Conservation (phyloP, 2,329 filamentous ascomycete genomes). For the Diaporthe australafricana region DNA sequence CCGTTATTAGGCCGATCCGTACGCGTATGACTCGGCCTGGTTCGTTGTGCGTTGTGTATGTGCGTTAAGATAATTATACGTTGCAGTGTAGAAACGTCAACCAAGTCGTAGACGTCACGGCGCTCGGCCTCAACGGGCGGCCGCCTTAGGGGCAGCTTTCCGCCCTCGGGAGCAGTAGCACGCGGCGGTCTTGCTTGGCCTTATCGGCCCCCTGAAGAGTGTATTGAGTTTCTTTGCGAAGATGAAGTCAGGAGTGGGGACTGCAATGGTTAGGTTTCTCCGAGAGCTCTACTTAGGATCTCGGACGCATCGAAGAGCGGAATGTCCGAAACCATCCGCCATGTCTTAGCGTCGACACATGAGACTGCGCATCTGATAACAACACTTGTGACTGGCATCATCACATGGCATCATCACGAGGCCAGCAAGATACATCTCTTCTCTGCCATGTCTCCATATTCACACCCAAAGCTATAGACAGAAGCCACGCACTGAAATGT, state of each 20-base stretch:
- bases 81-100: too few species aligned
- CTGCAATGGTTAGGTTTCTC: not conserved
- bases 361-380: not conserved
- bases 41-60: not conserved
- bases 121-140: not conserved
- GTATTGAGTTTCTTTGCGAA: not conserved
- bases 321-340: slow-evolving; percentile 14
- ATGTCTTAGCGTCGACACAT: not conserved
- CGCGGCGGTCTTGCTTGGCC: too few species aligned
- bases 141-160: not conserved
- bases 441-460: not conserved
- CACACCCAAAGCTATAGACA: not conserved
- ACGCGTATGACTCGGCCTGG: not conserved
- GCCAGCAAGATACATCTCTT: not conserved
- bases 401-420: not conserved
- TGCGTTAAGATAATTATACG: not conserved
- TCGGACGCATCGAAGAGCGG: not conserved
- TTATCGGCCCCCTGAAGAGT: too few species aligned
- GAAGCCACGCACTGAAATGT: not conserved
- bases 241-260: not conserved
- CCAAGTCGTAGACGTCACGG: slow-evolving; percentile 19
- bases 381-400: not conserved
- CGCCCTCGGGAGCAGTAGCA: not conserved
- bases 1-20: not conserved
- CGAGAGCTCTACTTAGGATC: not conserved